Conservation (phyloP, 257 asterid species). For the Rauvolfia tetraphylla region DNA sequence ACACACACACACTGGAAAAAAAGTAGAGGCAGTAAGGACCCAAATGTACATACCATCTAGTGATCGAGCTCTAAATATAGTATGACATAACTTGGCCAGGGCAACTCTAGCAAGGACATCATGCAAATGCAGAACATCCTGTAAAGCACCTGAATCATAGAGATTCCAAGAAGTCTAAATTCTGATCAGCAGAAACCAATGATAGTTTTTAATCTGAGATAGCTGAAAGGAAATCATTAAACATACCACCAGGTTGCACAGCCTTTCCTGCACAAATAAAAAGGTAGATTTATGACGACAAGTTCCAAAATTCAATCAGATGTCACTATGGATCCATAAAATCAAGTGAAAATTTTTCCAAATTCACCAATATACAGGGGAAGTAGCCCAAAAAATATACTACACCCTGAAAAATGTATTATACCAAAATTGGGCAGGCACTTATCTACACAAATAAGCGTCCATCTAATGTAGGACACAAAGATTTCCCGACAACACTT, state of each 20-base stretch:
- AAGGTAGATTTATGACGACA: constrained; percentile 11
- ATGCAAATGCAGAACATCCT: constrained; percentile 95
- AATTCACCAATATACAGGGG: constrained; percentile 4
- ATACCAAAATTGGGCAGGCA: background rate
- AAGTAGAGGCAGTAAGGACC: background rate
- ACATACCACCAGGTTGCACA: constrained; percentile 89
- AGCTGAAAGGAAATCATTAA: constrained; percentile 10
- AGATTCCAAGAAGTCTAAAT: constrained; percentile 30
- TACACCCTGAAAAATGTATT: background rate
- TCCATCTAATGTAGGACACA: background rate
- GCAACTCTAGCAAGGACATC: constrained; percentile 99
- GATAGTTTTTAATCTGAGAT: background rate
- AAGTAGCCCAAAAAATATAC: background rate
- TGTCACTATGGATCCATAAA: background rate
- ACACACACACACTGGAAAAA: too few species aligned
- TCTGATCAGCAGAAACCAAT: background rate
- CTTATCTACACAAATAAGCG: background rate
- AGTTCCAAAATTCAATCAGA: background rate
- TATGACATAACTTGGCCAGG: constrained; percentile 87
- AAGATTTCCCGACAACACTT: background rate
- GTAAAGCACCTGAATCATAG: constrained; percentile 79
- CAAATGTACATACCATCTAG: constrained; percentile 62
- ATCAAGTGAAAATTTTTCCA: background rate
- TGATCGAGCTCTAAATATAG: constrained; percentile 87
- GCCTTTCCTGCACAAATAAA: constrained; percentile 70